phyloP scores from a whole-genome alignment of 345 rosid genomes.

The Limnanthes douglasii region DNA sequence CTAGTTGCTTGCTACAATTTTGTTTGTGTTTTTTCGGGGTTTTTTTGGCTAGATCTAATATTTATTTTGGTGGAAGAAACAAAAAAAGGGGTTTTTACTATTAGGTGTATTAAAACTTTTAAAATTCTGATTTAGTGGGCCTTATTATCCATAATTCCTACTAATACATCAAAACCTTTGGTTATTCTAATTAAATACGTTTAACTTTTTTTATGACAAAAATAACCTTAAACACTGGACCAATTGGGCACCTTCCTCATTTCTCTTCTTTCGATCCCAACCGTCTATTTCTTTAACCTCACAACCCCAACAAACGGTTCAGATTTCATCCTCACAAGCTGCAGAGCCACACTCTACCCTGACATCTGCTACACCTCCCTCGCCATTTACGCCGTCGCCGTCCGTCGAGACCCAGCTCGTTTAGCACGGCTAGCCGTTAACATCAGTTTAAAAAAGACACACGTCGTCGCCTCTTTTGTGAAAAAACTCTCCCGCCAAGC shows the following conservation, averaged over 20 bases:
- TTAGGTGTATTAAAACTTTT: too few species aligned
- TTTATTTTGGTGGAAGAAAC: too few species aligned
- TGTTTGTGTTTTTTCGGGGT: too few species aligned
- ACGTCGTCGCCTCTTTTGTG: slow-evolving; percentile 26
- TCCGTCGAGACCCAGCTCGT: slow-evolving; percentile 35
- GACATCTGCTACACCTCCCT: slow-evolving; percentile 66
- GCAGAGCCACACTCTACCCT: slow-evolving; percentile 67
- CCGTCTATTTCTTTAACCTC: slow-evolving; percentile 13
- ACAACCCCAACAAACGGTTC: slow-evolving; percentile 13
- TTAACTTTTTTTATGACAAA: too few species aligned
- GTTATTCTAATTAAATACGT: too few species aligned
- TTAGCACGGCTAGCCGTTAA: slow-evolving; percentile 53
- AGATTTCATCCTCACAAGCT: slow-evolving; percentile 65
- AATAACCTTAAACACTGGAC: too few species aligned
- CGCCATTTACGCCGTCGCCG: slow-evolving; percentile 34
- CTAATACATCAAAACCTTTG: too few species aligned
- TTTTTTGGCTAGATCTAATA: too few species aligned
- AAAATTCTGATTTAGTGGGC: too few species aligned
- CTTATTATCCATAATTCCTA: too few species aligned
- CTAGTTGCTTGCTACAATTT: too few species aligned
- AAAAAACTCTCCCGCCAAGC: slow-evolving; percentile 50
- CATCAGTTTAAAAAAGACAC: slow-evolving; percentile 41
- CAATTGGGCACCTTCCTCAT: slow-evolving; percentile 14
- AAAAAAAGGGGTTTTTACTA: too few species aligned
- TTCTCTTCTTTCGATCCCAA: slow-evolving; percentile 12